Evolutionary conservation across 2,329 filamentous ascomycete species (phyloP).

Genomic region (Colletotrichum gloeosporioides): DNA sequence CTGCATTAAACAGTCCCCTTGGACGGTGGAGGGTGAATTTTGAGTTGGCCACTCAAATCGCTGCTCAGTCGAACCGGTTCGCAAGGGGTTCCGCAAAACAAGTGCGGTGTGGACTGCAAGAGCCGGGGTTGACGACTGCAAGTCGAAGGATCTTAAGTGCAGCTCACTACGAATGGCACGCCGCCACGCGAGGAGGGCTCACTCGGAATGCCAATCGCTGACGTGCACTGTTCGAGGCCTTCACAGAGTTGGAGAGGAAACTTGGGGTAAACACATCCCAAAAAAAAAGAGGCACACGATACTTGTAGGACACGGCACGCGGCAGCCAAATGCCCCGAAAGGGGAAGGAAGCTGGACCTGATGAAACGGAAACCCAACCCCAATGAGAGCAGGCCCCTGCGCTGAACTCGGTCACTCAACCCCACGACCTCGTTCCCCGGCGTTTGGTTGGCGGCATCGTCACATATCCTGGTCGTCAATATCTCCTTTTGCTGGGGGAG

Average conservation of each 20-base stretch:
- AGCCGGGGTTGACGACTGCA: background rate
- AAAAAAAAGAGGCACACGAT: background rate
- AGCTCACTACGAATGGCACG: background rate
- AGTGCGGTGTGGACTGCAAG: constrained; percentile 16
- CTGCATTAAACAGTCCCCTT: background rate
- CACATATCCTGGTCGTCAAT: background rate
- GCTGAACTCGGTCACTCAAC: background rate
- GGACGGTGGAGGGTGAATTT: background rate
- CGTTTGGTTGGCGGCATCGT: constrained; percentile 3
- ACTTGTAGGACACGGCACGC: background rate
- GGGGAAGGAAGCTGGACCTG: background rate
- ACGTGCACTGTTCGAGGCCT: background rate
- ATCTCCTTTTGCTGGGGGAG: background rate
- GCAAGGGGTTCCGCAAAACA: constrained; percentile 6
- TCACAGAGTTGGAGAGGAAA: background rate
- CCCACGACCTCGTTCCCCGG: constrained; percentile 4
- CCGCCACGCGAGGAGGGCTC: background rate
- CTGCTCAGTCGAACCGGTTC: background rate
- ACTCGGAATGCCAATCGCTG: background rate
- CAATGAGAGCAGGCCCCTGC: constrained; percentile 2
- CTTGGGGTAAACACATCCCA: background rate
- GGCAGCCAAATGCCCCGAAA: background rate
- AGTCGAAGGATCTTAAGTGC: background rate
- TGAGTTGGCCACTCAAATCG: constrained; percentile 1
- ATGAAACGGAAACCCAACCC: constrained; percentile 11